Evolutionary conservation across 768 basidiomycete genomes (phyloP).

Genomic region (Trametes coccinea): DNA sequence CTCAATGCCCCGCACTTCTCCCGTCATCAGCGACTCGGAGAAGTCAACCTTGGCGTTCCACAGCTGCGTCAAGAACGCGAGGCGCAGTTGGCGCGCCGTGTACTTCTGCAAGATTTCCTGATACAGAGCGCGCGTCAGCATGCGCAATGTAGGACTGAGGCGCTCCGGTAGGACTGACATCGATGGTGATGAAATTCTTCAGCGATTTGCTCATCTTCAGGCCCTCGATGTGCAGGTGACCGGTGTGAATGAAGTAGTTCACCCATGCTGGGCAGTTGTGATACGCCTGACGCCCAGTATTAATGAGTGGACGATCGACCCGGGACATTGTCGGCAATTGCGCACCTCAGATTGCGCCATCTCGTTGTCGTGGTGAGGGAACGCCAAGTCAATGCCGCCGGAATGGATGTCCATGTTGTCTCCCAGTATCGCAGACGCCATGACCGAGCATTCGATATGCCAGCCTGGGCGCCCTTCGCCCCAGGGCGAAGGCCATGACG

Average conservation of each 20-base stretch:
- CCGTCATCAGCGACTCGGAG: constrained; percentile 84
- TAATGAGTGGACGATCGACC: not conserved
- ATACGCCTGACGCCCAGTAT: constrained; percentile 64
- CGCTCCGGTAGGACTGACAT: constrained; percentile 48
- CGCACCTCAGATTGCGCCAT: constrained; percentile 92
- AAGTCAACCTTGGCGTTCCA: constrained; percentile 97
- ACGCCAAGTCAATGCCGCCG: constrained; percentile 95
- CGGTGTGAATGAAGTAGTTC: constrained; percentile 98
- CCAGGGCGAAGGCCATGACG: constrained; percentile 96
- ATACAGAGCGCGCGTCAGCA: constrained; percentile 7
- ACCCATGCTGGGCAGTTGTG: constrained; percentile 93
- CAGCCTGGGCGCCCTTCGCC: constrained; percentile 95
- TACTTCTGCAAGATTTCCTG: constrained; percentile 87
- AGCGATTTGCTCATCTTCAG: constrained; percentile 99
- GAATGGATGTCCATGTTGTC: constrained; percentile 97
- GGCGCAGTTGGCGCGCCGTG: constrained; percentile 83
- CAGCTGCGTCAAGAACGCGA: constrained; percentile 86
- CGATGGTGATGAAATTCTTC: constrained; percentile 98
- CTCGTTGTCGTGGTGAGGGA: constrained; percentile 99
- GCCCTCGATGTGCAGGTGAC: constrained; percentile 97
- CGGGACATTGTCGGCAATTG: not conserved
- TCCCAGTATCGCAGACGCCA: constrained; percentile 91
- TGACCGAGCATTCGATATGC: constrained; percentile 99
- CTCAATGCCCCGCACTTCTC: constrained; percentile 87
- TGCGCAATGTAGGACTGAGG: not conserved